Conservation (phyloP, 805 yeast genomes). For the Metschnikowia cerradonensis region DNA sequence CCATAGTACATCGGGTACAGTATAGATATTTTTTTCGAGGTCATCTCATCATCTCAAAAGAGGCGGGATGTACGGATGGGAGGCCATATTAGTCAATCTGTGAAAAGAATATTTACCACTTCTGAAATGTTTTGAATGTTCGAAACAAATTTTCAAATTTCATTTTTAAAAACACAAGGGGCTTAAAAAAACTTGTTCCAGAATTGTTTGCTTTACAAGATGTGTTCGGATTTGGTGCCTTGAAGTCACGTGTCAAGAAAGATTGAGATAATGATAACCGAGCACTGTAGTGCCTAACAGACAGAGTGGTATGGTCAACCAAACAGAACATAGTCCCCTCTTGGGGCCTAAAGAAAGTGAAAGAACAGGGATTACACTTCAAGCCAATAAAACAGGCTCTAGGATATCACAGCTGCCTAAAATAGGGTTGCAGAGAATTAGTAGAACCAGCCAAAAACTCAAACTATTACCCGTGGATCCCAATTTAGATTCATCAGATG, state of each 20-base stretch:
- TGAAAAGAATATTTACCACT: not conserved
- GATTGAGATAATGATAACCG: not conserved
- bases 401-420: constrained; percentile 38
- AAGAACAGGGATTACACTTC: constrained; percentile 10
- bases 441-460: constrained; percentile 69
- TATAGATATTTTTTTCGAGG: constrained; percentile 4
- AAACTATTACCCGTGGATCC: constrained; percentile 65
- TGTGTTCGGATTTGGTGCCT: not conserved
- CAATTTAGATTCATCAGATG: constrained; percentile 18
- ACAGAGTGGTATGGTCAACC: not conserved
- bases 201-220: not conserved
- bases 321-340: constrained; percentile 1
- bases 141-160: not conserved
- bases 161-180: not conserved
- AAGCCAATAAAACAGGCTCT: constrained; percentile 24
- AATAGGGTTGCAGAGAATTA: constrained; percentile 69
- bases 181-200: not conserved
- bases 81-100: not conserved
- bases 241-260: not conserved
- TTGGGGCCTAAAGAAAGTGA: constrained; percentile 7
- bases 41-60: constrained; percentile 13
- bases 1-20: constrained; percentile 1
- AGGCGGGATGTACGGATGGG: constrained; percentile 14
- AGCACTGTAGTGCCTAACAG: not conserved
- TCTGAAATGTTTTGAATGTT: not conserved